Base-by-base conservation (phyloP, 495 filamentous ascomycete species). In the Penicillium goetzii region DNA sequence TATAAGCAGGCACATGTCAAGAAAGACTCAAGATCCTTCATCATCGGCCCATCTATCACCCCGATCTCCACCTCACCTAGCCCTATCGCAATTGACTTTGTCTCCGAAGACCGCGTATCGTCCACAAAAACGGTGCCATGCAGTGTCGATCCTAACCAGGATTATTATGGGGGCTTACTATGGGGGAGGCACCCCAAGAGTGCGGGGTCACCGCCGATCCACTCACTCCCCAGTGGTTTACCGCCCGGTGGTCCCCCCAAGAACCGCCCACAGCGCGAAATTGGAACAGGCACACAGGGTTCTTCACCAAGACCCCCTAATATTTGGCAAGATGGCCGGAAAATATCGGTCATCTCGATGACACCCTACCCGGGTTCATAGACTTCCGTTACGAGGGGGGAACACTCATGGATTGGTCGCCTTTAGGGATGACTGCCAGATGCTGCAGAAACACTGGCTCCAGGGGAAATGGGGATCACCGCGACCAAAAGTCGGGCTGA, bases 171-270 rank as follows among this genome's bases (percentile, higher is more conserved):
- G 19, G n/a, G 43, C 9, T 25, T 11, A 40, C 36, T 47, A 23
- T 47, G 25, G 43, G 56, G 56, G 28, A 10, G 15, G 14, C 34
- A 25, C 36, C 33, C 38, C 21, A 14, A 14, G 11, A 12, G 58
- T 61, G 63, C 58, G 63, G 63, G 63, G 58, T 61, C 40, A 47
- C 43, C 38, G 54, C 47, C 25, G 53, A 61, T 65, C 58, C 8
- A n/a, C 21, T 32, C 50, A 34, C 3, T 51, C 23, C 30, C 50
- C 56, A 59, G n/a, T 50, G 23, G 30, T 28, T 64, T 64, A n/a
- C 33, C 19, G 47, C 17, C 23, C 26, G 12, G 12, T 25, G 34
- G 17, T 47, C 56, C 36, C 58, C 58, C 52, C 43, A 33, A 12
- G 30, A 61, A 14, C 25, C 52, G 30, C 52, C 17, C 52, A 17